Evolutionary conservation across 2,329 filamentous ascomycete species (phyloP).

Genomic region (Leptosphaerulina australis): DNA sequence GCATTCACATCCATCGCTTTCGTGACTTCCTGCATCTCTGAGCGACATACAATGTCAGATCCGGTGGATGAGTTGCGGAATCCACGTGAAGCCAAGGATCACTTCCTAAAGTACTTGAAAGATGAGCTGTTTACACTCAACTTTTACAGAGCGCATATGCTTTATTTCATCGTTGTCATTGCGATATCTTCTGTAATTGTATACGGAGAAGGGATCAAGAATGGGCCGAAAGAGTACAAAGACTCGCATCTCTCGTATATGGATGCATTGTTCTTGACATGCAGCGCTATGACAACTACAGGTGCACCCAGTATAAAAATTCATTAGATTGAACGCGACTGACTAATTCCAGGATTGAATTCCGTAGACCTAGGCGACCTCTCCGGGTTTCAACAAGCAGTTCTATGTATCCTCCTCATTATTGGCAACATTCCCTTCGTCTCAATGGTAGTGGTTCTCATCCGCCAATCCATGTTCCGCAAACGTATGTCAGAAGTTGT

Average conservation of each 20-base stretch:
- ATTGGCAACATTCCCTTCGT: constrained; percentile 42
- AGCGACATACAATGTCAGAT: constrained; percentile 20
- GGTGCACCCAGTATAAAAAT: constrained; percentile 11
- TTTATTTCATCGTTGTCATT: constrained; percentile 39
- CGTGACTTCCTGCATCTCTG: neutral
- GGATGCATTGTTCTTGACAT: constrained; percentile 37
- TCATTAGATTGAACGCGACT: neutral
- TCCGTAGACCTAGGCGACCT: constrained; percentile 33
- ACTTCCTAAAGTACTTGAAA: constrained; percentile 27
- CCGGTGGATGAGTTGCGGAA: constrained; percentile 25
- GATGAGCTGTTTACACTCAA: constrained; percentile 26
- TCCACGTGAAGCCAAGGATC: constrained; percentile 25
- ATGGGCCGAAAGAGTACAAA: constrained; percentile 27
- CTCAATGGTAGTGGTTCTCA: constrained; percentile 36
- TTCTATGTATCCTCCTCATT: constrained; percentile 34
- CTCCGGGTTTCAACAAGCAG: constrained; percentile 37
- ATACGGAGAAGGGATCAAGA: constrained; percentile 36
- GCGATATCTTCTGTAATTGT: constrained; percentile 35
- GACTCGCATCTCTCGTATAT: constrained; percentile 32
- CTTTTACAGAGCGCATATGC: constrained; percentile 39
- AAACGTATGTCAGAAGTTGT: constrained; percentile 39
- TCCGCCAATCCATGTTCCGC: constrained; percentile 33
- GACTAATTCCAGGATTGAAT: constrained; percentile 30
- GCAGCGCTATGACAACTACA: constrained; percentile 43
- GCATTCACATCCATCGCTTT: neutral